phyloP scores from a whole-genome alignment of 345 rosid species.

The Populus deltoides region DNA sequence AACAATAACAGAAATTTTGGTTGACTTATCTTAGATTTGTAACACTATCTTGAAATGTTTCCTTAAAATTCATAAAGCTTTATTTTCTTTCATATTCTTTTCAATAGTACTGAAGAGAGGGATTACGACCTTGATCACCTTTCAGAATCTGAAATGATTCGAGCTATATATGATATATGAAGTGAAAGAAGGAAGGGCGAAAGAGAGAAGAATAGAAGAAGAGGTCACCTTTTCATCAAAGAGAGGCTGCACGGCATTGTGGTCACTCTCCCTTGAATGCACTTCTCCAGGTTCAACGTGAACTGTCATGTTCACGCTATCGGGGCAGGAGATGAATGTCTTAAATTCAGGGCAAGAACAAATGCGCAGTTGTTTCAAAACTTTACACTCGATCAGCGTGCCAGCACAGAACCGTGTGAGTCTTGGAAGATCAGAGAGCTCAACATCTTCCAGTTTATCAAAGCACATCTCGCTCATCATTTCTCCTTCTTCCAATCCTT shows the following conservation, averaged over 20 bases:
- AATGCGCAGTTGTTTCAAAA: background rate
- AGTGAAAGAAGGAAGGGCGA: too few species aligned
- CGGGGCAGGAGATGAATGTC: constrained; percentile 3
- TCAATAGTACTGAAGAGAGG: too few species aligned
- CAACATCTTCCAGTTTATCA: background rate
- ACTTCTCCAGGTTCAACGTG: background rate
- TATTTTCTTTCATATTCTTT: too few species aligned
- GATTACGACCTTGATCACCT: too few species aligned
- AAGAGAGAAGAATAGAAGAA: too few species aligned
- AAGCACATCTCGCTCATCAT: background rate
- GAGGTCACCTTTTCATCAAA: constrained; percentile 12
- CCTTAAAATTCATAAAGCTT: too few species aligned
- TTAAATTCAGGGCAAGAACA: background rate
- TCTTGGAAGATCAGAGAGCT: background rate
- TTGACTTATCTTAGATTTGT: too few species aligned
- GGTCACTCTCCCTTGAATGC: background rate
- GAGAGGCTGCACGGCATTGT: background rate
- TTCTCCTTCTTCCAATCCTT: background rate
- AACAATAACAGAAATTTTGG: too few species aligned
- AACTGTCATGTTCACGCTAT: background rate
- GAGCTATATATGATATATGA: too few species aligned
- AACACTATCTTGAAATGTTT: too few species aligned
- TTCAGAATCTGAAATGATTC: too few species aligned
- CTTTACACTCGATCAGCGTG: background rate
- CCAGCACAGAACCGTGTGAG: constrained; percentile 4